Evolutionary conservation across 768 basidiomycete species (phyloP).

Genomic region (Mycena sanguinolenta): DNA sequence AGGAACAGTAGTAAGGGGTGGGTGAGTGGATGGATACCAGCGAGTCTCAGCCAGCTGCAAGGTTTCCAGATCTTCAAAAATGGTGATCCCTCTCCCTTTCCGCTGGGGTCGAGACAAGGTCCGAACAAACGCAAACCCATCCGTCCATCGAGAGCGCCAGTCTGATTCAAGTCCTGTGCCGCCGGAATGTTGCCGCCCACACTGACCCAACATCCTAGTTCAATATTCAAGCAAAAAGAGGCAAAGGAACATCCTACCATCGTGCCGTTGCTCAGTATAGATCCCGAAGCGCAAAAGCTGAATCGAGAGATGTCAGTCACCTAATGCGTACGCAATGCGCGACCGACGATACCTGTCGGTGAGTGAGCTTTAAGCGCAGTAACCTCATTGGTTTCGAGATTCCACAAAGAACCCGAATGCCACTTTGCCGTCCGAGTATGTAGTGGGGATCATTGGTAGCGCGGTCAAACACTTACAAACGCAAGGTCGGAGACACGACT

Average conservation of each 20-base stretch:
- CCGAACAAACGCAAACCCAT: constrained; percentile 40
- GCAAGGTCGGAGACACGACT: constrained; percentile 41
- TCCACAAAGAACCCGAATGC: no score
- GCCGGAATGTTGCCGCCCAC: constrained; percentile 67
- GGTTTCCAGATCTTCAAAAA: constrained; percentile 57
- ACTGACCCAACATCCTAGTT: constrained; percentile 33
- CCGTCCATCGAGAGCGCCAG: constrained; percentile 49
- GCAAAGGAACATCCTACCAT: constrained; percentile 55
- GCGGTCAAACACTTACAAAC: constrained; percentile 67
- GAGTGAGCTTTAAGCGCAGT: constrained; percentile 66
- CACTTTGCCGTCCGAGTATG: constrained; percentile 58
- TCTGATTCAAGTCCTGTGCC: constrained; percentile 49
- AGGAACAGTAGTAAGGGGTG: not conserved
- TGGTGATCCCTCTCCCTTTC: constrained; percentile 40
- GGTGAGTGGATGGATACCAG: constrained; percentile 51
- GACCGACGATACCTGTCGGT: no score
- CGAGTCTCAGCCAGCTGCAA: constrained; percentile 66
- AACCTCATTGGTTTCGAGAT: constrained; percentile 58
- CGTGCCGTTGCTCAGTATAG: constrained; percentile 67
- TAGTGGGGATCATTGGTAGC: constrained; percentile 62
- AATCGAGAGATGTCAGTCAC: no score
- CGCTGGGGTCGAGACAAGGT: constrained; percentile 39
- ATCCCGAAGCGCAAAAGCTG: constrained; percentile 69
- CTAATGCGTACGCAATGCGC: no score
- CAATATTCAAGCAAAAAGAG: not conserved